Evolutionary conservation across 129 eudicot genomes (phyloP).

Genomic region (Tagetes patula): DNA sequence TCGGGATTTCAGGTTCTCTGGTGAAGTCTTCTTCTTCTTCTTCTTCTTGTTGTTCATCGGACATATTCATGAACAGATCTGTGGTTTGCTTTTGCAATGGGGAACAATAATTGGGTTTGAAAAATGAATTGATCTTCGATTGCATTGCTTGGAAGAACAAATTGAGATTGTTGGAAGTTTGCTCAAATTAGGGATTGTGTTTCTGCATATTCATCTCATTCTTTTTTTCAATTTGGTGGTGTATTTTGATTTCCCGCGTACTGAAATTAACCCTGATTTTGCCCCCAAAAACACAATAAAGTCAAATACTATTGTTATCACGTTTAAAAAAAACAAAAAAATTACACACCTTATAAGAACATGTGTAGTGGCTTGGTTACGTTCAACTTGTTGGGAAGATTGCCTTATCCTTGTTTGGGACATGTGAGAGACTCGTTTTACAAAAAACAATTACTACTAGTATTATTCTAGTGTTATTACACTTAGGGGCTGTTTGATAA

Average conservation of each 20-base stretch:
- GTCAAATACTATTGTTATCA: no score
- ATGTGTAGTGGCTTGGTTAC: no score
- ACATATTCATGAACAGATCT: slow-evolving; percentile 5
- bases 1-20: slow-evolving; percentile 33
- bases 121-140: slow-evolving; percentile 46
- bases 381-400: no score
- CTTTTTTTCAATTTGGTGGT: not conserved
- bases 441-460: no score
- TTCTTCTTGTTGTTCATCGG: not conserved
- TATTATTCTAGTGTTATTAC: no score
- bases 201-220: not conserved
- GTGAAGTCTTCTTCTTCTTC: slow-evolving; percentile 15
- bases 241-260: not conserved
- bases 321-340: no score
- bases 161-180: not conserved
- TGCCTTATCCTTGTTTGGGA: no score
- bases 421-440: no score
- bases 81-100: slow-evolving; percentile 7
- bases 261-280: not conserved
- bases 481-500: no score
- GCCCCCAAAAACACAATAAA: not conserved
- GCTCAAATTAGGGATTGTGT: not conserved
- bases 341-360: no score
- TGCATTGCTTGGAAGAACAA: slow-evolving; percentile 39
- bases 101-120: slow-evolving; percentile 36